These are phyloP conservation scores for Colletotrichum sp. DNA, from an alignment of 2,329 filamentous ascomycete species.

Conservation along the genomic window DNA sequence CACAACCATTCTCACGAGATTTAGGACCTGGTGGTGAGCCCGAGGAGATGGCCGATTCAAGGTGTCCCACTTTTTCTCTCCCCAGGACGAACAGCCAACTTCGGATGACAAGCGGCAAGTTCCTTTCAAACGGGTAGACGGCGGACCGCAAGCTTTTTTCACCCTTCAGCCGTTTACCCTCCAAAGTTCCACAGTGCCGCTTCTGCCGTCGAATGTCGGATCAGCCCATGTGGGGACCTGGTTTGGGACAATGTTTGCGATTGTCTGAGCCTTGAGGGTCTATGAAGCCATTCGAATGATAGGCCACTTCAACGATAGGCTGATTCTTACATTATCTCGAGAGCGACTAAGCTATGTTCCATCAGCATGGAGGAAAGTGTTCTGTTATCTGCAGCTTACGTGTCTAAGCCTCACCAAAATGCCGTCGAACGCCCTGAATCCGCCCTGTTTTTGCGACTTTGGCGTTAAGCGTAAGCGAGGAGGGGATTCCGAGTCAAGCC, in stretches of 20 bases:
- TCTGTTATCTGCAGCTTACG: neutral
- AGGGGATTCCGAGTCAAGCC: neutral
- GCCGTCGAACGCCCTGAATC: neutral
- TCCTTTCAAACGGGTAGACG: neutral
- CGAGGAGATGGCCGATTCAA: neutral
- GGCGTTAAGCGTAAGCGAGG: neutral
- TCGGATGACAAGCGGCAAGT: constrained; percentile 8
- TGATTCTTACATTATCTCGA: neutral
- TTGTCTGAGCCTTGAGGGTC: neutral
- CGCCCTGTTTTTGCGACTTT: neutral
- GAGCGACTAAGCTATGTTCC: neutral
- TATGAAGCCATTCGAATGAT: neutral
- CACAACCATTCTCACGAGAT: neutral
- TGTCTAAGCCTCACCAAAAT: neutral
- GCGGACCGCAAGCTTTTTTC: neutral
- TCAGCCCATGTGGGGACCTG: neutral
- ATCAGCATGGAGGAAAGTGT: neutral
- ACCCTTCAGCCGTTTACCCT: neutral
- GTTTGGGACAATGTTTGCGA: neutral
- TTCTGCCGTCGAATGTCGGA: neutral
- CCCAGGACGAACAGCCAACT: neutral
- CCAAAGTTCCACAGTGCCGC: neutral
- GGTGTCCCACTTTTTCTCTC: neutral
- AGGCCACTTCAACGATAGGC: neutral
- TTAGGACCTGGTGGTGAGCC: neutral